Evolutionary conservation across 2,329 filamentous ascomycete species (phyloP).

Genomic region (Scolecobasidium constrictum): DNA sequence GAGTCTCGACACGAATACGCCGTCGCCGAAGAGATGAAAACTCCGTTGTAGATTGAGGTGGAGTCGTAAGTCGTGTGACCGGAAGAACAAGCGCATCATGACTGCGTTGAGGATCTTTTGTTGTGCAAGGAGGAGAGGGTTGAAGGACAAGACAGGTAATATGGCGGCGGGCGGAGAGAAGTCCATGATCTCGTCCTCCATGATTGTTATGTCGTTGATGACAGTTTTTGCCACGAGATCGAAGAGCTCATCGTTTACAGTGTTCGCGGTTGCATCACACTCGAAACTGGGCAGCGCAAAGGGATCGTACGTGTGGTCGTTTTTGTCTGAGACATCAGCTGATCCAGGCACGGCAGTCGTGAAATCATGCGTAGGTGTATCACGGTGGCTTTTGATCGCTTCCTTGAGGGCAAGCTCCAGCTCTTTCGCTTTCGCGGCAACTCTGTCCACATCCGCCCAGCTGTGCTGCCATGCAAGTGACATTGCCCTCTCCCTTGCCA

Average conservation of each 20-base stretch:
- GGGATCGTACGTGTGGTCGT: neutral
- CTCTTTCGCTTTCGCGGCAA: slow-evolving; percentile 48
- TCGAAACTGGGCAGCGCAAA: neutral
- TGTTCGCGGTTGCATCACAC: neutral
- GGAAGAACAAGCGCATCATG: slow-evolving; percentile 67
- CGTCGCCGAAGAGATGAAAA: slow-evolving; percentile 78
- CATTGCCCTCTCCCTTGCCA: slow-evolving; percentile 41
- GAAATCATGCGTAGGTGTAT: too few species aligned
- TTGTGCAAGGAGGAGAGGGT: slow-evolving; percentile 62
- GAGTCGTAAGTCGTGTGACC: slow-evolving; percentile 55
- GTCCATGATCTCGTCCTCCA: slow-evolving; percentile 11
- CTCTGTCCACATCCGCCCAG: slow-evolving; percentile 55
- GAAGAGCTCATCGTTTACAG: slow-evolving; percentile 21
- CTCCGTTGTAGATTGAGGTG: slow-evolving; percentile 67
- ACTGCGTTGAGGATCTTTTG: slow-evolving; percentile 66
- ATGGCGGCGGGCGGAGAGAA: slow-evolving; percentile 43
- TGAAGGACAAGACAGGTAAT: slow-evolving; percentile 61
- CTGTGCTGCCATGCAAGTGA: slow-evolving; percentile 57
- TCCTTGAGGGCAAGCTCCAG: slow-evolving; percentile 37
- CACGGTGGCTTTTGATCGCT: slow-evolving; percentile 24
- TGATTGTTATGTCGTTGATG: neutral
- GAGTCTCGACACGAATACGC: slow-evolving; percentile 68
- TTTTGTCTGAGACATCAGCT: neutral
- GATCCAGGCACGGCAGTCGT: neutral
- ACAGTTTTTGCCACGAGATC: slow-evolving; percentile 16